Percentiles rank a stretch among this genome's conserved stretches.
phyloP scores from a whole-genome alignment of 2,329 filamentous ascomycete species.

The Passalora sequoiae region DNA sequence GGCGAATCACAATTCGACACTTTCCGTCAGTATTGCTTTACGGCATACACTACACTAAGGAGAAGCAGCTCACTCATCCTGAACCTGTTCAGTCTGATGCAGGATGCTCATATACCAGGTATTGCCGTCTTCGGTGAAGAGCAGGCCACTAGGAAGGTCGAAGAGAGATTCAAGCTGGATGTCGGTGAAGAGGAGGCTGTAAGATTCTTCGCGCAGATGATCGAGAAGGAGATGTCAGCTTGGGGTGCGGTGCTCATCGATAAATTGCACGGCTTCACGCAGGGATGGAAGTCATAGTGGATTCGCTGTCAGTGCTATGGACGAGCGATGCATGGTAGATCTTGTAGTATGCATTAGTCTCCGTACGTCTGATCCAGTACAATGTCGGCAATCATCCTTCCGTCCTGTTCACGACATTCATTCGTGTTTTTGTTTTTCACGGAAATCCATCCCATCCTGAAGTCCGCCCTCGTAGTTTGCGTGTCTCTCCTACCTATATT shows the following conservation, averaged over 20 bases:
- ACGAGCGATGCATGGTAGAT: too few species aligned
- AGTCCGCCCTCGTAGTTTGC: too few species aligned
- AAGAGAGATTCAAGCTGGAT: slow-evolving; percentile 89
- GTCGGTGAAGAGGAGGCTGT: slow-evolving; percentile 90
- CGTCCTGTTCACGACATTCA: too few species aligned
- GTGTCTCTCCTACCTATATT: too few species aligned
- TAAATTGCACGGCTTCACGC: slow-evolving; percentile 85
- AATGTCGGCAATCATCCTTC: too few species aligned
- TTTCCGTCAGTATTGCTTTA: slow-evolving; percentile 95
- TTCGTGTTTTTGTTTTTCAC: too few species aligned
- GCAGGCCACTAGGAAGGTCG: slow-evolving; percentile 89
- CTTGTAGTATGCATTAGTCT: too few species aligned
- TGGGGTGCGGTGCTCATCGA: slow-evolving; percentile 93
- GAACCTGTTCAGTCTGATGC: slow-evolving; percentile 94
- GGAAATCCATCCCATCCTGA: too few species aligned
- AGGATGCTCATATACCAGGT: slow-evolving; percentile 94
- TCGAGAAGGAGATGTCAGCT: slow-evolving; percentile 84
- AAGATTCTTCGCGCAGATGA: slow-evolving; percentile 77
- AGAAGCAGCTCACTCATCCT: slow-evolving; percentile 88
- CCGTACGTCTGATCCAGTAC: too few species aligned
- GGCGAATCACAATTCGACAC: slow-evolving; percentile 62
- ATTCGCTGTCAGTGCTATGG: too few species aligned
- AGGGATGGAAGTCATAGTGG: slow-evolving; percentile 73
- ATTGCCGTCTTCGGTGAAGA: slow-evolving; percentile 65
- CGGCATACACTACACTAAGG: slow-evolving; percentile 83